Conservation (phyloP, 2,329 filamentous ascomycete genomes). For the Sporothrix sp. region DNA sequence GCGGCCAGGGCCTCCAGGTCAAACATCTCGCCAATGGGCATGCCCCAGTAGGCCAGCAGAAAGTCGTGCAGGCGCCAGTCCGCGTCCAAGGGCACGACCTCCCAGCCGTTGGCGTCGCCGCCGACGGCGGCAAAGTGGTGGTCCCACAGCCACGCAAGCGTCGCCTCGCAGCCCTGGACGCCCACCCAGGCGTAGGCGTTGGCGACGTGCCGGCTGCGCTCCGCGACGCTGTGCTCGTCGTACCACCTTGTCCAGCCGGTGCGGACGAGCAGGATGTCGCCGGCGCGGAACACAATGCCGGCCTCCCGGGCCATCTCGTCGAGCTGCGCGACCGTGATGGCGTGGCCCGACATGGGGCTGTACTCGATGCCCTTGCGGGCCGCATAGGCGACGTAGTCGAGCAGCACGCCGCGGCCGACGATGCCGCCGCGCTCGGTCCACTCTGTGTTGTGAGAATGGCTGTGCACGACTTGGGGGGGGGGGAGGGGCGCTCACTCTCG, state of each 20-base stretch:
- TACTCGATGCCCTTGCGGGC: constrained; percentile 40
- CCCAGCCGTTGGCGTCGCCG: constrained; percentile 54
- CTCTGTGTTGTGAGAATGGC: not conserved
- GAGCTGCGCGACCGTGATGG: constrained; percentile 46
- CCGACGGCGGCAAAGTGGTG: constrained; percentile 57
- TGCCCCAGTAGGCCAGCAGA: constrained; percentile 41
- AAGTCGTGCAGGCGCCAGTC: constrained; percentile 34
- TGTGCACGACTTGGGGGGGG: not conserved
- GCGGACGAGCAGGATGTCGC: constrained; percentile 57
- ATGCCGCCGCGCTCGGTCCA: constrained; percentile 33
- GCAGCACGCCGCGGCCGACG: constrained; percentile 45
- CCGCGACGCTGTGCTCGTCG: constrained; percentile 32
- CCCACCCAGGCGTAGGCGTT: constrained; percentile 24
- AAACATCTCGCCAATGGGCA: constrained; percentile 46
- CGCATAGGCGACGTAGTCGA: constrained; percentile 43
- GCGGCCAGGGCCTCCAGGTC: constrained; percentile 44
- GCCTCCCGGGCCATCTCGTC: constrained; percentile 49
- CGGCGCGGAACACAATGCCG: constrained; percentile 50
- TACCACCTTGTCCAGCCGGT: constrained; percentile 53
- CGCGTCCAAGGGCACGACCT: constrained; percentile 25
- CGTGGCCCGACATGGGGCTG: constrained; percentile 41
- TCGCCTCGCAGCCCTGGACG: constrained; percentile 38
- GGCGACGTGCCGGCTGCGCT: constrained; percentile 24
- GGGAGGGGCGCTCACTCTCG: constrained; percentile 20
- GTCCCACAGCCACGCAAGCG: constrained; percentile 59